A percentile compares a stretch with the other conserved stretches of the same genome.
These are phyloP conservation scores for Amaranthus hypochondriacus DNA, from an alignment of 148 eudicot species.

Conservation along the genomic window DNA sequence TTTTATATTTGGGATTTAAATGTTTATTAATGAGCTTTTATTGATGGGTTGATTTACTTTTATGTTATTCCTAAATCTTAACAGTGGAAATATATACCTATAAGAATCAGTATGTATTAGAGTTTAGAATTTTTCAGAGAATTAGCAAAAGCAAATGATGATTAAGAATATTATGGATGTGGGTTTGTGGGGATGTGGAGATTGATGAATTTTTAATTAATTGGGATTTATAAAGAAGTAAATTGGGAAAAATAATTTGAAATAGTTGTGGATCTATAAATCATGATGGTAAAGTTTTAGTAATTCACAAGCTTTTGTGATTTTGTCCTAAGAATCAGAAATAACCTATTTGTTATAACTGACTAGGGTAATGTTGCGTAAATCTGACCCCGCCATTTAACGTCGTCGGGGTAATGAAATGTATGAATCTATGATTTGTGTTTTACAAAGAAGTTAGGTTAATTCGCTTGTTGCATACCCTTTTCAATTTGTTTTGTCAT, in stretches of 20 bases:
- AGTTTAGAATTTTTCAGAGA: background rate
- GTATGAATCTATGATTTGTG: background rate
- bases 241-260: background rate
- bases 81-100: background rate
- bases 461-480: background rate
- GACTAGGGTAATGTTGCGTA: no score
- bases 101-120: background rate
- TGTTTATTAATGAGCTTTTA: conserved; percentile 18
- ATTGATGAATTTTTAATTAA: background rate
- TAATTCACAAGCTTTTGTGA: no score
- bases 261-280: background rate
- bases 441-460: conserved; percentile 1
- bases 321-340: no score
- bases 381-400: no score
- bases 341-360: no score
- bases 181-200: background rate
- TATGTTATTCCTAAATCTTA: conserved; percentile 6
- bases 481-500: background rate
- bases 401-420: background rate
- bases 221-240: background rate
- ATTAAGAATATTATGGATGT: background rate
- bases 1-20: background rate
- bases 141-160: background rate
- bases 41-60: background rate
- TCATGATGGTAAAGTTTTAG: background rate